A percentile compares a stretch with the other conserved stretches of the same genome.
Conservation (phyloP, 2,329 filamentous ascomycete species). For the Decorospora gaudefroyi region DNA sequence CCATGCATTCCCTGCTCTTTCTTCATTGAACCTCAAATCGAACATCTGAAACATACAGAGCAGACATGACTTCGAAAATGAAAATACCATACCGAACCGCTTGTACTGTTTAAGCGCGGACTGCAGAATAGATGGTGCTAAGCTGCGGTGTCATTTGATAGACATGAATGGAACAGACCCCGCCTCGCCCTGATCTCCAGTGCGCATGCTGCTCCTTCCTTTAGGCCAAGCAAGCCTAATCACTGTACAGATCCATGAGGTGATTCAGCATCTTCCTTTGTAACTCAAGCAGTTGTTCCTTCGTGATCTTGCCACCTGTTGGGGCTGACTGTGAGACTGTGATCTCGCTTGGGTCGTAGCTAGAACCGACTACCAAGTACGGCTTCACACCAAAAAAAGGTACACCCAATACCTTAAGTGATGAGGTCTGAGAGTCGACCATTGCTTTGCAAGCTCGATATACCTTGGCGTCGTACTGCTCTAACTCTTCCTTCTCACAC, state of each 20-base stretch:
- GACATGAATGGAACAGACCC: too few relatives aligned
- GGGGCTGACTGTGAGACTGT: slow-evolving; percentile 3
- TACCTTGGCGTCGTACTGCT: slow-evolving; percentile 65
- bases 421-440: slow-evolving; percentile 60
- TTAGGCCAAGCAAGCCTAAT: background rate
- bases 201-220: too few relatives aligned
- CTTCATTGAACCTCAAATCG: too few relatives aligned
- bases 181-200: too few relatives aligned
- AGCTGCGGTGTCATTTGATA: too few relatives aligned
- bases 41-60: too few relatives aligned
- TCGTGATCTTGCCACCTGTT: slow-evolving; percentile 29
- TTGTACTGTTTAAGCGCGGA: too few relatives aligned
- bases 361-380: slow-evolving; percentile 32
- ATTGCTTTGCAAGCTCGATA: slow-evolving; percentile 63
- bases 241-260: slow-evolving; percentile 38
- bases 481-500: slow-evolving; percentile 60
- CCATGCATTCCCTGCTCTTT: too few relatives aligned
- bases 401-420: slow-evolving; percentile 58
- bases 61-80: too few relatives aligned
- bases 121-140: too few relatives aligned
- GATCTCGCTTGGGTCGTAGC: slow-evolving; percentile 14
- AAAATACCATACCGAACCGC: too few relatives aligned
- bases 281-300: slow-evolving; percentile 34
- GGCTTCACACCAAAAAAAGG: slow-evolving; percentile 41
- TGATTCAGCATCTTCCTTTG: slow-evolving; percentile 47